Conservation (phyloP, 202 grass and related monocot species). For the Zizania palustris region DNA sequence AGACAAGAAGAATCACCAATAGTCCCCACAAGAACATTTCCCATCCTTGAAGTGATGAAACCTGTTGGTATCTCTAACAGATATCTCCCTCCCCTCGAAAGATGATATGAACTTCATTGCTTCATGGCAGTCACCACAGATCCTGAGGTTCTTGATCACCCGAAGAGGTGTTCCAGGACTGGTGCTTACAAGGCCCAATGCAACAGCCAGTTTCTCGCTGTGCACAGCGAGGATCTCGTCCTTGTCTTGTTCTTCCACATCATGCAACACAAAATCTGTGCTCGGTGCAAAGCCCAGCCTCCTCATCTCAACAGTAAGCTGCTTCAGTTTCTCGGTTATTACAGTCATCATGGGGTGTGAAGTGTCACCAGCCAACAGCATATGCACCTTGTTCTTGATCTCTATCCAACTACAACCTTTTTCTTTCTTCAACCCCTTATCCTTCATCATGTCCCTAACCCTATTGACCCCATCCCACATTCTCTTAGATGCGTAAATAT, state of each 20-base stretch:
- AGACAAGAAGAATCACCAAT: slow-evolving; percentile 55
- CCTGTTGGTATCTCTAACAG: slow-evolving; percentile 72
- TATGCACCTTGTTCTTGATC: slow-evolving; percentile 73
- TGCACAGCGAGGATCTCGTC: slow-evolving; percentile 69
- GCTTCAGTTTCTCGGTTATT: slow-evolving; percentile 60
- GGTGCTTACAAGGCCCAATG: slow-evolving; percentile 66
- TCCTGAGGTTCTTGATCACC: slow-evolving; percentile 84
- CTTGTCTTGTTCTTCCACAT: slow-evolving; percentile 83
- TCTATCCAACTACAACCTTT: slow-evolving; percentile 79
- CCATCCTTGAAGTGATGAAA: slow-evolving; percentile 90
- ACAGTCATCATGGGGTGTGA: slow-evolving; percentile 62
- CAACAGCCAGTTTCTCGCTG: slow-evolving; percentile 79
- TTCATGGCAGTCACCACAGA: slow-evolving; percentile 77
- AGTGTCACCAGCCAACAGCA: slow-evolving; percentile 67
- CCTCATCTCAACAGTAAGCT: slow-evolving; percentile 60
- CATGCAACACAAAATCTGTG: slow-evolving; percentile 72
- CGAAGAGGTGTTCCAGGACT: slow-evolving; percentile 53
- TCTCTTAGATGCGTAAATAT: slow-evolving; percentile 77
- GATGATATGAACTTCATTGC: slow-evolving; percentile 76
- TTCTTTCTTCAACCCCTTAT: slow-evolving; percentile 63
- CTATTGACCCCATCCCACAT: slow-evolving; percentile 63
- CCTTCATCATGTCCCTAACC: slow-evolving; percentile 63
- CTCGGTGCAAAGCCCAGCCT: slow-evolving; percentile 63
- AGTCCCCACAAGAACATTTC: slow-evolving; percentile 78
- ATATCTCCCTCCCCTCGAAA: slow-evolving; percentile 66